Base-by-base conservation (phyloP, 495 filamentous ascomycete genomes). In the Hyphodiscus hymeniophilus region DNA sequence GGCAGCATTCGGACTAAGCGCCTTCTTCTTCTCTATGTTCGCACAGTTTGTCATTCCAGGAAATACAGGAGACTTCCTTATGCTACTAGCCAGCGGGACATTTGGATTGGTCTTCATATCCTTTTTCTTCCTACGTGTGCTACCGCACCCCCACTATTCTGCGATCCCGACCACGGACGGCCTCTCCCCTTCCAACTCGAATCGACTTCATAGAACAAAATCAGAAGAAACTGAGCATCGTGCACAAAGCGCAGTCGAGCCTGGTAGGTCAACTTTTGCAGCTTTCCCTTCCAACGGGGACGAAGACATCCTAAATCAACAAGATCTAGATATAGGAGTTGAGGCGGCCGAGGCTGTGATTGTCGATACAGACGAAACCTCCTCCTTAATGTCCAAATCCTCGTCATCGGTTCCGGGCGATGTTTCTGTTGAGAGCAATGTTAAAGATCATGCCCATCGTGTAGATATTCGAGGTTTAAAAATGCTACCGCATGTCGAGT, bases 1-100 rank as follows among this genome's bases (percentile, higher is more conserved):
- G 38, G 82, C 91, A 34, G 89, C 87, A 3, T 96, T 97, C 63
- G 92, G 92, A 20, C 71, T 98, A 24, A 95, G 91, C 66, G 92
- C 92, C 39, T 89, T 97, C 62, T 94, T 97, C 74, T 98, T 95
- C 70, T 85, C 92, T 15, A 71, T 78, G 16, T 65, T 89, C 18
- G 86, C 89, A 3, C 74, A 75, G 28, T 55, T 91, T 38, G 71
- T 88, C 41, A 94, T 95, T 66, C 87, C 90, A 21, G 87, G 87
- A 39, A 79, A 91, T 53, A 94, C 87, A 7, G 77, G 80, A 36
- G 72, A 73, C 28, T 90, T 95, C 57, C 75, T 98, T 34, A 70
- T 90, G 31, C 62, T 96, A 15, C 71, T 98, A 20, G 80, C 89
- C 2, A 62, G 79, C 44, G 89, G 87, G n/a, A 95, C 91, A 12